phyloP scores from a whole-genome alignment of 495 filamentous ascomycete genomes.

The Aspergillus steynii region DNA sequence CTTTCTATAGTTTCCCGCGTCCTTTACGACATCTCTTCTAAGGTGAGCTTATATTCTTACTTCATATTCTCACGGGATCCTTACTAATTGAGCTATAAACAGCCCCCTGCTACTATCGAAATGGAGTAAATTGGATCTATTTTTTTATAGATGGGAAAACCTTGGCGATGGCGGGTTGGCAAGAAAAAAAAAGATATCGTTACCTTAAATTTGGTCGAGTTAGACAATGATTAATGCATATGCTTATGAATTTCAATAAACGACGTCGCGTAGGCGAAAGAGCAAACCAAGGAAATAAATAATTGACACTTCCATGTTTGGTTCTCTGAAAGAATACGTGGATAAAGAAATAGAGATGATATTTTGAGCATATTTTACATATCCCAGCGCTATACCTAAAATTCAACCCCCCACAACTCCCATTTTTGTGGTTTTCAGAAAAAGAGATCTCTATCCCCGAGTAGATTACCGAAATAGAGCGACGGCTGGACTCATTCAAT shows the following conservation, averaged over 20 bases:
- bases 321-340: too few relatives aligned
- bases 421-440: neutral
- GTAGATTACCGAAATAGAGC: neutral
- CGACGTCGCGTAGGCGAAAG: neutral
- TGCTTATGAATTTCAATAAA: neutral
- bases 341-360: too few relatives aligned
- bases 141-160: neutral
- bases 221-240: neutral
- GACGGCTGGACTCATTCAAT: neutral
- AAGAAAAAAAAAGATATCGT: neutral
- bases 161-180: neutral
- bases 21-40: conserved; percentile 45
- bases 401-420: neutral
- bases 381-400: neutral
- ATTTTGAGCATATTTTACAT: neutral
- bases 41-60: neutral
- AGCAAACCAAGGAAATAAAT: too few relatives aligned
- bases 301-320: too few relatives aligned
- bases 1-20: conserved; percentile 49
- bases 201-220: neutral
- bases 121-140: conserved; percentile 55
- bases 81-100: conserved; percentile 57
- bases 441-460: neutral
- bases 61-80: neutral
- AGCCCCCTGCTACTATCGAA: conserved; percentile 79